Evolutionary conservation across 202 grass and related monocot genomes (phyloP).

Genomic region (Dendrocalamus latiflorus): DNA sequence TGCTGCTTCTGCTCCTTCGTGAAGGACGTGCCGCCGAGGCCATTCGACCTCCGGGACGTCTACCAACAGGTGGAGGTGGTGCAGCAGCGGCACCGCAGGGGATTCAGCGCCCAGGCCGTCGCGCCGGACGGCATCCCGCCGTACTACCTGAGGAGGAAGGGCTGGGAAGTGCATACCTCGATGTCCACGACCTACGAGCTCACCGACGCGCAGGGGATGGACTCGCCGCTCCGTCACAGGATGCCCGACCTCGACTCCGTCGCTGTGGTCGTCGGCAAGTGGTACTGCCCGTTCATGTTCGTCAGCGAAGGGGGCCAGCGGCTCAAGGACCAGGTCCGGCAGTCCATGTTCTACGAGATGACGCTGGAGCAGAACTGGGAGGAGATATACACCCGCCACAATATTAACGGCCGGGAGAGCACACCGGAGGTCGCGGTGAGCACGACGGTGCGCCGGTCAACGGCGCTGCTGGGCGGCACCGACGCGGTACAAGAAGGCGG

Average conservation of each 20-base stretch:
- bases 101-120: slow-evolving; percentile 15
- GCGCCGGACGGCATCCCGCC: slow-evolving; percentile 27
- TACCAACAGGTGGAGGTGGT: slow-evolving; percentile 37
- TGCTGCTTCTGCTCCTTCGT: not conserved
- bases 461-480: slow-evolving; percentile 14
- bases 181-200: not conserved
- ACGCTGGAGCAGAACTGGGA: slow-evolving; percentile 33
- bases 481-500: not conserved
- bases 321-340: slow-evolving; percentile 16
- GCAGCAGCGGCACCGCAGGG: not conserved
- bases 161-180: not conserved
- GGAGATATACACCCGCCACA: not conserved
- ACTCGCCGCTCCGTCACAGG: not conserved
- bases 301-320: not conserved
- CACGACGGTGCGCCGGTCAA: not conserved
- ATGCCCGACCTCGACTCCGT: not conserved
- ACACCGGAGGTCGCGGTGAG: not conserved
- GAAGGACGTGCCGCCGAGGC: slow-evolving; percentile 4
- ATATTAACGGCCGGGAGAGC: not conserved
- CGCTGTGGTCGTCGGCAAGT: slow-evolving; percentile 17
- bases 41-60: not conserved
- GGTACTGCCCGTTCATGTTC: slow-evolving; percentile 49
- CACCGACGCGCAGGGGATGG: not conserved
- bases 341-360: slow-evolving; percentile 35
- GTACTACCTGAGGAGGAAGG: slow-evolving; percentile 18